phyloP scores from a whole-genome alignment of 768 basidiomycete species.

The button mushroom (Agaricus bisporus) region DNA sequence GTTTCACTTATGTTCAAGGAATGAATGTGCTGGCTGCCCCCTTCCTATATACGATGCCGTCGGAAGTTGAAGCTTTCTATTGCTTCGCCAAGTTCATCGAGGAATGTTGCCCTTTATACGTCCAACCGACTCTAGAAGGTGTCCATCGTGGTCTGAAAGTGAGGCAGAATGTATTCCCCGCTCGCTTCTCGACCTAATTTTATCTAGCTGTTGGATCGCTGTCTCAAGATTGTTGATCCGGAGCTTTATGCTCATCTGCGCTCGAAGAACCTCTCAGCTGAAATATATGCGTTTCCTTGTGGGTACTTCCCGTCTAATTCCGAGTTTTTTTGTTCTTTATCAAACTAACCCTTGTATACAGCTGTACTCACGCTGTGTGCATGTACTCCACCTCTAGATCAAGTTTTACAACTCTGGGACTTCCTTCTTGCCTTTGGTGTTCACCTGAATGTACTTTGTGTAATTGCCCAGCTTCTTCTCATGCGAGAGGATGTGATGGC shows the following conservation, averaged over 20 bases:
- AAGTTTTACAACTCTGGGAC: slow-evolving; percentile 95
- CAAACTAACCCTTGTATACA: slow-evolving; percentile 21
- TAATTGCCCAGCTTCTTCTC: slow-evolving; percentile 89
- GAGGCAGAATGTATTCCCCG: slow-evolving; percentile 14
- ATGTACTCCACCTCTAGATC: slow-evolving; percentile 92
- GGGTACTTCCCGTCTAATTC: slow-evolving; percentile 21
- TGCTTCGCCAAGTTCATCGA: slow-evolving; percentile 97
- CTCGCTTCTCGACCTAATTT: not conserved
- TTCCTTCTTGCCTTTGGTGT: slow-evolving; percentile 95
- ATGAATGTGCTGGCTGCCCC: slow-evolving; percentile 99
- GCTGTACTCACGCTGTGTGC: slow-evolving; percentile 94
- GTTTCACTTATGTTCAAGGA: slow-evolving; percentile 96
- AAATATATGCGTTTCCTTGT: slow-evolving; percentile 98
- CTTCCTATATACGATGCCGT: slow-evolving; percentile 95
- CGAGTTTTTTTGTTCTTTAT: too few relatives aligned
- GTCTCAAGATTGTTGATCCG: slow-evolving; percentile 86
- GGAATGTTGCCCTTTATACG: slow-evolving; percentile 91
- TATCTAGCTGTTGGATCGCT: slow-evolving; percentile 81
- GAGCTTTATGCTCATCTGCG: slow-evolving; percentile 77
- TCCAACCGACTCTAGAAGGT: slow-evolving; percentile 92
- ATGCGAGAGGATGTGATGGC: slow-evolving; percentile 89
- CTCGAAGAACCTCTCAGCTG: slow-evolving; percentile 89
- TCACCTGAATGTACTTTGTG: slow-evolving; percentile 93
- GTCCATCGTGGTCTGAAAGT: slow-evolving; percentile 95
- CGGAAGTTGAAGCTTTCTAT: slow-evolving; percentile 96